Base-by-base conservation (phyloP, 441 rosid species). In the Daphne laureola region DNA sequence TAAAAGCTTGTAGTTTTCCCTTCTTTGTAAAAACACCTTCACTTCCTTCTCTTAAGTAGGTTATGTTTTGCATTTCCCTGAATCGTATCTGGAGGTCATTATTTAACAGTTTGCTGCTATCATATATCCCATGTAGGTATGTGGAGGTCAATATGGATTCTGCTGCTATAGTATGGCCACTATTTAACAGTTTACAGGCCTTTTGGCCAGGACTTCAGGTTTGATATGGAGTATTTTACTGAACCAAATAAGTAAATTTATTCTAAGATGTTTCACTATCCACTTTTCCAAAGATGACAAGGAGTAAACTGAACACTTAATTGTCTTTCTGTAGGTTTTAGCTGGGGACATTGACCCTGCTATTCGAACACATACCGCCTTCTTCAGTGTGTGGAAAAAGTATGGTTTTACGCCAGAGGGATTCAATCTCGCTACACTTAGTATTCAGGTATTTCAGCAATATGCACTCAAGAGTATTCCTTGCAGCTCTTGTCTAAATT, bases 121-220 rank as follows among this genome's bases (percentile, higher is more conserved):
- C 7, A 15, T 58, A 23, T 50, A 14, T 55, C 36, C 36, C n/a
- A 6, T 67, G 45, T 64, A 93, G 99, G 97, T 93, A 93, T 74
- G 97, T 93, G 35, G 99, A 93, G 69, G 97, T 93, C 64, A 93
- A 93, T 72, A 93, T 90, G 99, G 99, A 93, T 72, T 93, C 99
- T 31, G 97, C 83, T 66, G 93, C 95, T 64, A 85, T 93, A 53
- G 98, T 93, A 49, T 93, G 97, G 97, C 97, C 96, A 43, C 64
- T 93, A 55, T 93, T 90, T 61, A 93, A 90, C 74, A 93, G 99
- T 71, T 79, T 93, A 75, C 97, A 93, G 80, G 97, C 99, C 61
- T 93, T 93, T 76, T 93, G 99, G 99, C 99, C 99, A 0, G 97
- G 99, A 68, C 95, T 93, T 72, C 98, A 93, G 97, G 98, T 87